These are phyloP conservation scores for Arxiozyma heterogenica DNA, from an alignment of 1,139 yeast species.

Conservation along the genomic window DNA sequence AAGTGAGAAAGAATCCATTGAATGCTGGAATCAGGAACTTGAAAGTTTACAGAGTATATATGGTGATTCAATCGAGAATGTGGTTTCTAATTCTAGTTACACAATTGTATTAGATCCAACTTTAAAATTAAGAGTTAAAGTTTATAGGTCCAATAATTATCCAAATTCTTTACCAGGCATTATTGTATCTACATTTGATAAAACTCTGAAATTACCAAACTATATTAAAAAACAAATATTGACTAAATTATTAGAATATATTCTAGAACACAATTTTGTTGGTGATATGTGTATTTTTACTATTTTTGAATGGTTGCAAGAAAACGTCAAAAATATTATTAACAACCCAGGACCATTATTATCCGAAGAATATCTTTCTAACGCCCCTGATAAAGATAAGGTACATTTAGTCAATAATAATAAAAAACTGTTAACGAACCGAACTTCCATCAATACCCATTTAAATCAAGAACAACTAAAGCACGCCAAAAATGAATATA, in stretches of 20 bases:
- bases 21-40: conserved; percentile 69
- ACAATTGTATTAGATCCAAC: conserved; percentile 16
- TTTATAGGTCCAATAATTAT: conserved; percentile 45
- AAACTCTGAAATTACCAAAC: conserved; percentile 51
- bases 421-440: not conserved
- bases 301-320: conserved; percentile 68
- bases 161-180: conserved; percentile 59
- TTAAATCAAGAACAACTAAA: conserved; percentile 22
- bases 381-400: not conserved
- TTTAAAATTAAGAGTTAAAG: conserved; percentile 37
- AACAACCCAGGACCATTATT: conserved; percentile 68
- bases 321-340: conserved; percentile 46
- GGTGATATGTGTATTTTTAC: conserved; percentile 66
- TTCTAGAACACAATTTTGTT: conserved; percentile 36
- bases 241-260: conserved; percentile 37
- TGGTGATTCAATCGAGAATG: conserved; percentile 23
- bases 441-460: not conserved
- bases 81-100: conserved; percentile 16
- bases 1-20: conserved; percentile 25
- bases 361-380: conserved; percentile 16
- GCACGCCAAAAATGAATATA: conserved; percentile 27
- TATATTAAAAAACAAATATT: conserved; percentile 64
- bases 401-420: not conserved
- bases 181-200: conserved; percentile 42
- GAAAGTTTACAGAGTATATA: conserved; percentile 56